These are phyloP conservation scores for Ophiocordyceps sinensis DNA, from an alignment of 2,329 filamentous ascomycete species.

Conservation along the genomic window DNA sequence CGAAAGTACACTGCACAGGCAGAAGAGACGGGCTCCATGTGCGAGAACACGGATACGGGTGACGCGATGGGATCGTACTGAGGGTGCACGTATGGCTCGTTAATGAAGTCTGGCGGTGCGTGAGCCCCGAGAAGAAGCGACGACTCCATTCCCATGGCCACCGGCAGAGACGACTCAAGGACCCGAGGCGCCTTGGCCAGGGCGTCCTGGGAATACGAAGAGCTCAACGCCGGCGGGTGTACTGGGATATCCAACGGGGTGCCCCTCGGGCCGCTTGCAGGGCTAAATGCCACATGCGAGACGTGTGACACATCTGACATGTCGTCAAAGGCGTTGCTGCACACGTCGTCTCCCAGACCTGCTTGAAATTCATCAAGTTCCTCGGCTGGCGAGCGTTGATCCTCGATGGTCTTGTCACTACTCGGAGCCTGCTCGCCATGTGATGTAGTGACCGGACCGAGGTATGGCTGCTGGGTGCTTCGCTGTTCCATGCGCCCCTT, in stretches of 20 bases:
- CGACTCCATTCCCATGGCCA: slow-evolving; percentile 15
- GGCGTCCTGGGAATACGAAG: slow-evolving; percentile 5
- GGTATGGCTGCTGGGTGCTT: slow-evolving; percentile 1
- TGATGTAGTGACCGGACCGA: not conserved
- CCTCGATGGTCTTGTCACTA: not conserved
- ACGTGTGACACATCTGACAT: slow-evolving; percentile 9
- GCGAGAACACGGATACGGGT: slow-evolving; percentile 10
- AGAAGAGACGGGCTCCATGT: slow-evolving; percentile 7
- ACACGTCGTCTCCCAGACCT: slow-evolving; percentile 8
- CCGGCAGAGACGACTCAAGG: slow-evolving; percentile 10
- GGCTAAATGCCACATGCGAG: slow-evolving; percentile 11
- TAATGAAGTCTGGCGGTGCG: slow-evolving; percentile 20
- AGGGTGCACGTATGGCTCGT: slow-evolving; percentile 16
- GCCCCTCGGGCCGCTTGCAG: slow-evolving; percentile 6
- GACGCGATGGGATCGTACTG: slow-evolving; percentile 11
- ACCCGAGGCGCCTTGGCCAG: slow-evolving; percentile 11
- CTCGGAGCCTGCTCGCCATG: not conserved
- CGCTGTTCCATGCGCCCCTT: slow-evolving; percentile 37
- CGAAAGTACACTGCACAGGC: slow-evolving; percentile 51
- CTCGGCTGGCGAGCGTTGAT: not conserved
- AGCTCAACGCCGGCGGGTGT: slow-evolving; percentile 8
- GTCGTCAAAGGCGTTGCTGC: slow-evolving; percentile 9
- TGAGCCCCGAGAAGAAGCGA: slow-evolving; percentile 24
- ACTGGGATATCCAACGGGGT: slow-evolving; percentile 9
- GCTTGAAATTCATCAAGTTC: slow-evolving; percentile 5